Base-by-base conservation (phyloP, 208 protist genomes). In the Paratrypanosoma confusum region DNA sequence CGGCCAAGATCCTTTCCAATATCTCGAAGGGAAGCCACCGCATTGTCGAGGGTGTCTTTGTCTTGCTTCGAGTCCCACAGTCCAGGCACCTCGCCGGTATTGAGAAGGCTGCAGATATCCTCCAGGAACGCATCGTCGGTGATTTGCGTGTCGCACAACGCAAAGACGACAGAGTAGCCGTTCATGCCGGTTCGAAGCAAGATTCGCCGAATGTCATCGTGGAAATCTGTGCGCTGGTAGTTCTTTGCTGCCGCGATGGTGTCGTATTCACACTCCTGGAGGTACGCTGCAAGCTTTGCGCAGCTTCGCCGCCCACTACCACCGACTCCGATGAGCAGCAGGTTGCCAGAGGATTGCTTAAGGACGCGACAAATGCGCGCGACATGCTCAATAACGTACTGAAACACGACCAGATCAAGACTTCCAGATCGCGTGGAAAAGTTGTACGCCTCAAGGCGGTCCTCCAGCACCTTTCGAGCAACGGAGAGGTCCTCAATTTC, bases 51-150 rank as follows among this genome's bases (percentile, higher is more conserved):
- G 23, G 51, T 46, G 38, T 95, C 89, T 45, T 81, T 89, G 59
- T 96, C 90, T 57, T 90, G 73, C 55, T 95, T 95, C 22, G 64
- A 78, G 50, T 95, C 87, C 72, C 91, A 96, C 32, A 97, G 58
- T 11, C 86, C 87, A 7, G 91, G 91, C n/a, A 97, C 82, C 68
- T 97, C 92, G 24, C 96, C 95, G 8, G 81, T 93, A 73, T 98
- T 98, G 20, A 99, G 74, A 20, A 99, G 55, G 45, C 83, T 96
- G 71, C 96, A 98, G 25, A 99, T 85, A 61, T 98, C 96, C 59
- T 99, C 96, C 1, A 99, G 60, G 46, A 98, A 97, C 10, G 72
- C 59, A 47, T 97, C 88, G 22, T 83, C 68, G 25, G 90, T 84
- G 49, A 98, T 96, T 60, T 98, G 95, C 29, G 84, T 90, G 66